Conservation (phyloP, 768 basidiomycete species). For the Neoboletus brunneissimus region DNA sequence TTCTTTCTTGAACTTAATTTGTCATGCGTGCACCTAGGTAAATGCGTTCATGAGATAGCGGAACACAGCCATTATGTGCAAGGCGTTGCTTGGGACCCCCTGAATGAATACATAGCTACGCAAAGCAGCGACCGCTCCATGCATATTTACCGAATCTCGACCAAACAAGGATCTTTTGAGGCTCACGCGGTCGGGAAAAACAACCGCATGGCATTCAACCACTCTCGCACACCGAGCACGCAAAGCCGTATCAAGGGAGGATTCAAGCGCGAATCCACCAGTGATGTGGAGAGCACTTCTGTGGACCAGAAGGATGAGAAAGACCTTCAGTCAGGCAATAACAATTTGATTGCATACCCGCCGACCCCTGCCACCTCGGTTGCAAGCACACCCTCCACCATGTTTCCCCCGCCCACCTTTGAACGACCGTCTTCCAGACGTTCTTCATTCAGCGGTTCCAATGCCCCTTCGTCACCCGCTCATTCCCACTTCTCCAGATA, state of each 20-base stretch:
- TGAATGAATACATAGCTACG: constrained; percentile 96
- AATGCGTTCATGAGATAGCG: constrained; percentile 84
- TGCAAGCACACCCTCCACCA: constrained; percentile 59
- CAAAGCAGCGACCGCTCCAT: constrained; percentile 96
- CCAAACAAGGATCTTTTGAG: constrained; percentile 79
- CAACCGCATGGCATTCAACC: constrained; percentile 63
- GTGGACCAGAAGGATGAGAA: constrained; percentile 54
- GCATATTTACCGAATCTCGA: constrained; percentile 86
- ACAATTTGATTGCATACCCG: constrained; percentile 36
- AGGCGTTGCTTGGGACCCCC: constrained; percentile 98
- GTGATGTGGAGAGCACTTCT: constrained; percentile 68
- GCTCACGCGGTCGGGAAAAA: constrained; percentile 91
- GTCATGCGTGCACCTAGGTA: constrained; percentile 45
- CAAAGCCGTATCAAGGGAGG: constrained; percentile 54
- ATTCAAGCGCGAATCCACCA: constrained; percentile 70
- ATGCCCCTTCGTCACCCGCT: constrained; percentile 71
- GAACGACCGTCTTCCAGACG: constrained; percentile 62
- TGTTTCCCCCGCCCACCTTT: constrained; percentile 44
- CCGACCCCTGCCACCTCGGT: constrained; percentile 70
- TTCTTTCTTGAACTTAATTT: neutral
- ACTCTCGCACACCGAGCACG: constrained; percentile 67
- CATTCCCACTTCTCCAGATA: constrained; percentile 58
- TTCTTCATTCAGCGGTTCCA: constrained; percentile 74
- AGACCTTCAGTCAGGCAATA: constrained; percentile 28
- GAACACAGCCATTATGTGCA: constrained; percentile 98